phyloP scores from a whole-genome alignment of 164 flowering plant genomes.

The Santalum album region DNA sequence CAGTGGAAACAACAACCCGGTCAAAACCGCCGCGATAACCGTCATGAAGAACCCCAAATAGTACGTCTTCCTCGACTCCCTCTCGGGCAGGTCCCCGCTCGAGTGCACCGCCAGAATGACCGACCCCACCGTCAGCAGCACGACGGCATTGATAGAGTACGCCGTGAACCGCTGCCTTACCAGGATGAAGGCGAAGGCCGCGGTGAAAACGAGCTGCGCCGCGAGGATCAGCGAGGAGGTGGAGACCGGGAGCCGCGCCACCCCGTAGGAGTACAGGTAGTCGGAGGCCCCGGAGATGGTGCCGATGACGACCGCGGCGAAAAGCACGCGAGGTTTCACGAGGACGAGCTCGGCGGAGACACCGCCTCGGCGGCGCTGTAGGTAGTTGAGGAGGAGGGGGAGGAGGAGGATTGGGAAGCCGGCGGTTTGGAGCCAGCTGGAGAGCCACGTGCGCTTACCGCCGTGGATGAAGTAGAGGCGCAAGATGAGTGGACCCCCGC shows the following conservation, averaged over 20 bases:
- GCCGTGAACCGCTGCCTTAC: constrained; percentile 19
- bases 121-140: constrained; percentile 21
- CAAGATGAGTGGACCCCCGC: constrained; percentile 42
- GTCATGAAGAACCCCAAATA: constrained; percentile 14
- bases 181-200: neutral
- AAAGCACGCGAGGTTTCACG: constrained; percentile 21
- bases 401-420: constrained; percentile 46
- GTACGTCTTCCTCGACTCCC: constrained; percentile 13
- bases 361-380: constrained; percentile 20
- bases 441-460: constrained; percentile 44
- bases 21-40: neutral
- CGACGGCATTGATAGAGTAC: constrained; percentile 17
- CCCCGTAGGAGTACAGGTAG: constrained; percentile 45
- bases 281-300: constrained; percentile 33
- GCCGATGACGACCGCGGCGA: constrained; percentile 31
- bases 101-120: constrained; percentile 20
- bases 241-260: constrained; percentile 43
- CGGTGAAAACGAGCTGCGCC: neutral
- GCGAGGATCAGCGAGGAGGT: constrained; percentile 40
- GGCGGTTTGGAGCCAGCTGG: constrained; percentile 42
- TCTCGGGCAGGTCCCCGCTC: constrained; percentile 15
- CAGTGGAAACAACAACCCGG: neutral
- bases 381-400: constrained; percentile 25
- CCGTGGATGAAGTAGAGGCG: constrained; percentile 61
- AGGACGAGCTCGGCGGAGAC: constrained; percentile 14